phyloP scores from a whole-genome alignment of 257 asterid species.

The Orobanche coerulescens region DNA sequence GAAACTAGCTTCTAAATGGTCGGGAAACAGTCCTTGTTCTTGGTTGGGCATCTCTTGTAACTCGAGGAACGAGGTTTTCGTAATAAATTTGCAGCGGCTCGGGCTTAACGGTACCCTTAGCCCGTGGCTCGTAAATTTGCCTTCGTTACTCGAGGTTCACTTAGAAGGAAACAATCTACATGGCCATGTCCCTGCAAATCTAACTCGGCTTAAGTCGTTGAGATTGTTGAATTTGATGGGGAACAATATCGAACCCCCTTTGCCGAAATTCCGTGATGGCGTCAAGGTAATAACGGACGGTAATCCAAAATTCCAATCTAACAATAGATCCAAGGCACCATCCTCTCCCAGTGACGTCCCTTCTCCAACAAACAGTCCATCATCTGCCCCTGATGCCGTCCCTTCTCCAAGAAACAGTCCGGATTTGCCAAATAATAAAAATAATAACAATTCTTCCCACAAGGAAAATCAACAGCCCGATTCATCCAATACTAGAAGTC shows the following conservation, averaged over 20 bases:
- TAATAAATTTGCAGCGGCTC: conserved; percentile 52
- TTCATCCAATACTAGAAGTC: background rate
- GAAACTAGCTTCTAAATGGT: conserved; percentile 52
- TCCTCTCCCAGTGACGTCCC: conserved; percentile 25
- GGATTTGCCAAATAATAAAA: background rate
- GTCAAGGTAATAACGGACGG: conserved; percentile 44
- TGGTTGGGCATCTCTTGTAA: conserved; percentile 73
- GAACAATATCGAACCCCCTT: conserved; percentile 50
- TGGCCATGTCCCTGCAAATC: conserved; percentile 46
- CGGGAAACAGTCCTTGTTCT: conserved; percentile 72
- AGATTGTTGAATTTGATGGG: conserved; percentile 55
- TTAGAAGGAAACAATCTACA: conserved; percentile 55
- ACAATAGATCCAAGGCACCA: conserved; percentile 24
- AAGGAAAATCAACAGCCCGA: conserved; percentile 14
- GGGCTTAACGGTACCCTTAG: conserved; percentile 68
- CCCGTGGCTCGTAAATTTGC: conserved; percentile 50
- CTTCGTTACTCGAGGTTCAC: conserved; percentile 55
- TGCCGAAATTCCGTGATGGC: conserved; percentile 44
- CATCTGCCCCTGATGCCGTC: no score
- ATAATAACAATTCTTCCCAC: conserved; percentile 20
- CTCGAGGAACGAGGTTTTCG: conserved; percentile 36
- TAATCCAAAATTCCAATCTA: conserved; percentile 28
- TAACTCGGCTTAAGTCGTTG: conserved; percentile 41
- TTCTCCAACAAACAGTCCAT: conserved; percentile 23
- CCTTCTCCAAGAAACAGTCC: conserved; percentile 23